Evolutionary conservation across 2,329 filamentous ascomycete species (phyloP).

Genomic region (Colletotrichum sp.): DNA sequence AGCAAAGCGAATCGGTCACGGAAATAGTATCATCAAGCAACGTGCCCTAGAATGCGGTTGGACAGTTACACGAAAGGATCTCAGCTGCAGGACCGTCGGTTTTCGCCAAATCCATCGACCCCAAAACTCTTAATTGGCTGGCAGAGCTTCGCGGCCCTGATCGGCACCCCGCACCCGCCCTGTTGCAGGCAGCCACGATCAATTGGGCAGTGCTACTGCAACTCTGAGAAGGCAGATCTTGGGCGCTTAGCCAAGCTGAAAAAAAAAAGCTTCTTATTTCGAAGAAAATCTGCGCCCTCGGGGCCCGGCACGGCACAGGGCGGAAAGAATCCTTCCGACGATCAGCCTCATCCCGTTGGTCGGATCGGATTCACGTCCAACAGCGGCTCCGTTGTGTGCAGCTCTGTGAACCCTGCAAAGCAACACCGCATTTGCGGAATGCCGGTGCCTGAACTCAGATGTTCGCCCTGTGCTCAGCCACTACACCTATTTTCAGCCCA

Average conservation of each 20-base stretch:
- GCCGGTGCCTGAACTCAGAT: neutral
- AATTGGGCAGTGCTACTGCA: neutral
- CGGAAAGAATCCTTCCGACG: neutral
- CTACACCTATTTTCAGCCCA: neutral
- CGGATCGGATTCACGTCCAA: neutral
- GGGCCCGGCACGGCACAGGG: neutral
- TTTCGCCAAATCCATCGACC: neutral
- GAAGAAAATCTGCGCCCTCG: neutral
- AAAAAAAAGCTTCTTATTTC: neutral
- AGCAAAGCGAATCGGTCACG: neutral
- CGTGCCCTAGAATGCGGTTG: neutral
- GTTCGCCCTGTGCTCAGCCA: neutral
- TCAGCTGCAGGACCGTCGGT: neutral
- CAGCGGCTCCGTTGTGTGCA: neutral
- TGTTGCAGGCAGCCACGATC: neutral
- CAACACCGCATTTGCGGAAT: neutral
- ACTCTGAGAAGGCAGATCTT: neutral
- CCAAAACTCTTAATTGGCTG: neutral
- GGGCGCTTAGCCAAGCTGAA: neutral
- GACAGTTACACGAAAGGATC: neutral
- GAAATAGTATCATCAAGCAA: neutral
- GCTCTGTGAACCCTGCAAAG: neutral
- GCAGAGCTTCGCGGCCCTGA: neutral
- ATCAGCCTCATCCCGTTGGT: neutral
- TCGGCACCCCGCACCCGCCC: neutral